Conservation (phyloP, 768 basidiomycete genomes). For the Psilocybe azurescens region DNA sequence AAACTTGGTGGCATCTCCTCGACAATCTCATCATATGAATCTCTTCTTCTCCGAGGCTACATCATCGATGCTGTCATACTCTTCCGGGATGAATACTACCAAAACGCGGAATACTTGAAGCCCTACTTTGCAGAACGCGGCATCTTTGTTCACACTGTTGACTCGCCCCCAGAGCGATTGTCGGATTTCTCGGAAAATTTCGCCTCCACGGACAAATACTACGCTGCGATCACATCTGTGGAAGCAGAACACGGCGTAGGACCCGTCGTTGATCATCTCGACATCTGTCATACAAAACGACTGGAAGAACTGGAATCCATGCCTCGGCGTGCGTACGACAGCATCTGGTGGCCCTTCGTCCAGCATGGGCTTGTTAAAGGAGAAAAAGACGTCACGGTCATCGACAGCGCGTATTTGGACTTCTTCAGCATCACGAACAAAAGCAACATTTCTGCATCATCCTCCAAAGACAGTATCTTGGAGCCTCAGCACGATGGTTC, state of each 20-base stretch:
- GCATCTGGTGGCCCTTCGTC: slow-evolving; percentile 97
- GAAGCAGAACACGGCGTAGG: slow-evolving; percentile 43
- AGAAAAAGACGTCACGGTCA: slow-evolving; percentile 81
- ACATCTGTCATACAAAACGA: slow-evolving; percentile 65
- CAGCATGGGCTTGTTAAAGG: slow-evolving; percentile 80
- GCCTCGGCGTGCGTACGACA: slow-evolving; percentile 75
- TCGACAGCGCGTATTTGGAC: slow-evolving; percentile 90
- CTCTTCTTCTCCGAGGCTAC: slow-evolving; percentile 89
- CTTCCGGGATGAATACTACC: slow-evolving; percentile 87
- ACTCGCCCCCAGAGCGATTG: slow-evolving; percentile 60
- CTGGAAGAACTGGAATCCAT: slow-evolving; percentile 79
- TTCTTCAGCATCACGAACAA: slow-evolving; percentile 77
- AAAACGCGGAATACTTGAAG: slow-evolving; percentile 82
- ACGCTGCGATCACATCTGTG: slow-evolving; percentile 52
- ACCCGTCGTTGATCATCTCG: slow-evolving; percentile 60
- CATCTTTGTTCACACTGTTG: slow-evolving; percentile 56
- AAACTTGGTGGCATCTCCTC: slow-evolving; percentile 92
- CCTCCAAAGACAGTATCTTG: slow-evolving; percentile 35
- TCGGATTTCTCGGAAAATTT: slow-evolving; percentile 51
- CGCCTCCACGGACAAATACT: slow-evolving; percentile 71
- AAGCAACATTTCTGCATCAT: slow-evolving; percentile 21
- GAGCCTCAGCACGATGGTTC: slow-evolving; percentile 83
- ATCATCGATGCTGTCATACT: slow-evolving; percentile 83
- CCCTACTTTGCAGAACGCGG: slow-evolving; percentile 81
- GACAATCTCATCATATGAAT: slow-evolving; percentile 93